These are phyloP conservation scores for Phytopythium boreale DNA, from an alignment of 352 stramenopile genomes.

Conservation along the genomic window DNA sequence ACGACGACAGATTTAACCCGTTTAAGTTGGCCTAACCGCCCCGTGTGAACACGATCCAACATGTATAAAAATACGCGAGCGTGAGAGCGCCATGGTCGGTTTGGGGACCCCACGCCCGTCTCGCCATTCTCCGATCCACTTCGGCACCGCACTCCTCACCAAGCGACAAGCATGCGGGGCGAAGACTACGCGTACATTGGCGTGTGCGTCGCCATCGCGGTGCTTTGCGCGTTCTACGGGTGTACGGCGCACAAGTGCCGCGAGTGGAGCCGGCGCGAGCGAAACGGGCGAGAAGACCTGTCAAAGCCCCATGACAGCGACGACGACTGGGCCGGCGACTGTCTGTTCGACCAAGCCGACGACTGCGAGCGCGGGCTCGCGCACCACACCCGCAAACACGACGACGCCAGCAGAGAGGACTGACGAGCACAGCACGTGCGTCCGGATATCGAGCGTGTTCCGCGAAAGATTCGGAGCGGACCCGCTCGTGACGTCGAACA, in stretches of 20 bases:
- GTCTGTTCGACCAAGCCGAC: background rate
- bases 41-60: too few relatives aligned
- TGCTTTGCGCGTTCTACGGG: background rate
- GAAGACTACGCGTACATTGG: conserved; percentile 3
- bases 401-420: background rate
- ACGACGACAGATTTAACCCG: too few relatives aligned
- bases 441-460: background rate
- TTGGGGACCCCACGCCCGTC: too few relatives aligned
- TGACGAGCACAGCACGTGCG: background rate
- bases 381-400: background rate
- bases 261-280: background rate
- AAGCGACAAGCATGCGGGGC: background rate
- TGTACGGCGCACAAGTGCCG: conserved; percentile 4
- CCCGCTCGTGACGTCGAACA: background rate
- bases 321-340: background rate
- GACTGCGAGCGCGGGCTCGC: background rate
- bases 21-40: too few relatives aligned
- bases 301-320: background rate
- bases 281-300: background rate
- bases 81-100: too few relatives aligned
- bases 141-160: background rate
- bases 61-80: too few relatives aligned
- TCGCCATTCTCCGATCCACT: too few relatives aligned
- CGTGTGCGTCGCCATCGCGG: conserved; percentile 4
- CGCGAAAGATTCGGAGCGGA: background rate